phyloP scores from a whole-genome alignment of 139 green algal genomes.

The Trebouxia sp. region DNA sequence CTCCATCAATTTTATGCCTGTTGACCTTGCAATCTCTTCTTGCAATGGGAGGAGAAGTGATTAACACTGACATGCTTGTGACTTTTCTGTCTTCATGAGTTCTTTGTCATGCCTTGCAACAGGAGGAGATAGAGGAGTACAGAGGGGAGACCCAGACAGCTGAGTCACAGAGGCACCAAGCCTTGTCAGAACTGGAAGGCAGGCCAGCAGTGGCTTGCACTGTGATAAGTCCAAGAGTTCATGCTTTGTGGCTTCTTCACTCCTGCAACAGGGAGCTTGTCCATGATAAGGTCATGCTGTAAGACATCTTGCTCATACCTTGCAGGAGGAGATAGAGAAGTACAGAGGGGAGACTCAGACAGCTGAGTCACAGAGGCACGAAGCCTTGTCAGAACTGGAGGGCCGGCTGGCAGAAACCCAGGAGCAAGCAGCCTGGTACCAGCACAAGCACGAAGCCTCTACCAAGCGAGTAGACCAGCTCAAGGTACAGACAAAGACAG shows the following conservation, averaged over 20 bases:
- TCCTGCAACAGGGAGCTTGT: neutral
- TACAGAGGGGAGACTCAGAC: conserved; percentile 36
- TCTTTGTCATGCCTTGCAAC: neutral
- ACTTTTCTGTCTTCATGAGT: neutral
- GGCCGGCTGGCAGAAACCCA: conserved; percentile 45
- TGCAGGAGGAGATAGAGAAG: conserved; percentile 38
- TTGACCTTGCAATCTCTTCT: no score
- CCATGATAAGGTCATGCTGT: neutral
- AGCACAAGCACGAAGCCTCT: conserved; percentile 45
- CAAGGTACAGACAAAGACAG: neutral
- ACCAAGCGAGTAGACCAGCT: conserved; percentile 41
- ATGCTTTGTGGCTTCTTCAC: no score
- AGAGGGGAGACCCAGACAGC: no score
- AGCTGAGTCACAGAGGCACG: conserved; percentile 34
- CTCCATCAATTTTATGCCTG: no score
- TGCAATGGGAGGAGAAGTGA: no score
- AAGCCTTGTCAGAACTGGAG: conserved; percentile 33
- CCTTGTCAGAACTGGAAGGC: conserved; percentile 42
- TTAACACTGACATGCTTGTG: no score
- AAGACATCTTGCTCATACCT: neutral
- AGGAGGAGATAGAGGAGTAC: conserved; percentile 40
- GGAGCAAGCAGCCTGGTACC: conserved; percentile 47
- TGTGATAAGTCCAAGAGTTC: no score
- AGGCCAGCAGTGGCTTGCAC: no score
- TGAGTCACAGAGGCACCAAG: no score